Evolutionary conservation across 108 stramenopile genomes (phyloP), one percentile per base, ranked within the genome.

Genomic region (Discostella stelligeroides): DNA sequence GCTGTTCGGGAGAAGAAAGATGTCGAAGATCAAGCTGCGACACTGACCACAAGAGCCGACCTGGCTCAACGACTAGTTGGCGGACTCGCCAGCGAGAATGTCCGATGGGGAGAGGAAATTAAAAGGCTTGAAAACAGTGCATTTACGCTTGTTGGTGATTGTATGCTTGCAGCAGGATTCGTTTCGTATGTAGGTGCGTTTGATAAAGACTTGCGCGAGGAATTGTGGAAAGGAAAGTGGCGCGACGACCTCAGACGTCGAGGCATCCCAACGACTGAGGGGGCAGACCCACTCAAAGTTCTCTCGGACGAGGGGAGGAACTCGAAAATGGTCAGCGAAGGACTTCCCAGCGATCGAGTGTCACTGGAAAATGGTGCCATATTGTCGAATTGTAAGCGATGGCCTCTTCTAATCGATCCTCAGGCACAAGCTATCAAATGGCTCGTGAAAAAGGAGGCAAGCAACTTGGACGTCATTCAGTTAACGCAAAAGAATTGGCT

Each of bases 171-270:
- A 25, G 82, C 92, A 37, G 95, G 94, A 11, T 95, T 95, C 51
- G 94, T 96, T 24, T 91, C 91, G n/a, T 96, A 96, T 68, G 76
- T 95, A 18, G 95, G 95, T 45, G 88, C 92, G n/a, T 96, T 96
- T 75, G 94, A 95, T 53, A 85, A 92, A 49, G 76, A 53, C 23
- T 82, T 89, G 73, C 89, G 95, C 1, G 83, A 86, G 40, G 73
- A 85, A 21, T 67, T 90, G 28, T 92, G 91, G 91, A 76, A 84
- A 45, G 60, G 71, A 25, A 75, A 84, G 34, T 96, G 96, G 96
- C 84, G 77, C 42, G 47, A 63, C 30, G 94, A 96, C 48, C 65
- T 96, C 6, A 79, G 58, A 49, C 81, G 70, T 63, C 81, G 86
- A 45, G 66, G 74, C 46, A 86, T 96, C 51, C 92, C 95, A 18